Base-by-base conservation (phyloP, 345 rosid species). In the Salix caprea region DNA sequence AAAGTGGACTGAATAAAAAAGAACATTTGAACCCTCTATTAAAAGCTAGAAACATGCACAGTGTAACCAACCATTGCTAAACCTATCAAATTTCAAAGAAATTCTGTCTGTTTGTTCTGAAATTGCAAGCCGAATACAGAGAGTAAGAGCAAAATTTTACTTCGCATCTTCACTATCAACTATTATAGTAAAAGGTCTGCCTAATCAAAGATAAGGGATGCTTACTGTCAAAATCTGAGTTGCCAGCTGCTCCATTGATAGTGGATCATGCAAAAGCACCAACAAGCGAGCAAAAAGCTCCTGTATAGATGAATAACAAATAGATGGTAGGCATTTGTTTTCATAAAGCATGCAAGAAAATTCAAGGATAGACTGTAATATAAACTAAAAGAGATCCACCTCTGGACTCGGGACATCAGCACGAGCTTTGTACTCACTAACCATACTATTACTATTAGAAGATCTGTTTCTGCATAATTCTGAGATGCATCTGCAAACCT, bases 401-500 rank as follows among this genome's bases (percentile, higher is more conserved):
- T 91, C 96, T 77, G 97, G 96, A 78, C 74, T 88, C 28, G 99
- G 99, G 81, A 93, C 84, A 87, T 91, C 97, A 81, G 79, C 82
- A 73, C 94, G 96, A 83, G 85, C 86, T 89, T 90, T 92, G 79
- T 90, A 93, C 81, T 95, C 99, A 68, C 80, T 82, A 58, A 95
- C 82, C 91, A 95, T 88, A 44, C 82, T 84, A 84, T 80, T 86
- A 68, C 74, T 85, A 82, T 84, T 72, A 71, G 90, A 85, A 79
- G 86, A 82, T 88, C 91, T 85, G 76, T 86, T 90, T 76, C 89
- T 88, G 75, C 87, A 91, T 77, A 95, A 79, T 86, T 95, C 99
- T 65, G 97, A 86, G 75, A 95, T 95, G 85, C 99, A 95, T 89
- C 99, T 85, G 84, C 99, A 95, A 75, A 95, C 94, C 99, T 95